A percentile compares a stretch with the other conserved stretches of the same genome.
phyloP scores from a whole-genome alignment of 345 rosid species.

The Xanthoceras sorbifolium region DNA sequence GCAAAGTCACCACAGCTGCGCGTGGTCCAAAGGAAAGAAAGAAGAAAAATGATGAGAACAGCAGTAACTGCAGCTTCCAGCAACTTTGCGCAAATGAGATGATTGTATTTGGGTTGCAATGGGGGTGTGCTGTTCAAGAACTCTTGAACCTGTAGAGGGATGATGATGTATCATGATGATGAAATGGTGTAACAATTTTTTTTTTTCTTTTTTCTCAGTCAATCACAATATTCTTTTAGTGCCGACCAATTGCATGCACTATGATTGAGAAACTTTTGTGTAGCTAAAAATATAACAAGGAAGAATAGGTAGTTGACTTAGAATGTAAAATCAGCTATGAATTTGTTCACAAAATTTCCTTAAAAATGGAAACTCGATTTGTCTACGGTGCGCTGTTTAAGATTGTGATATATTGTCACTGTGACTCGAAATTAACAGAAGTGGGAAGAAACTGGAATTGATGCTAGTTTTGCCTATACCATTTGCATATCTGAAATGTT shows the following conservation, averaged over 20 bases:
- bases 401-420: too few relatives aligned
- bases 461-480: too few relatives aligned
- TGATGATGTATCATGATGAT: background rate
- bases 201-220: background rate
- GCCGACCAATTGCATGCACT: too few relatives aligned
- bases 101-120: slow-evolving; percentile 13
- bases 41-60: slow-evolving; percentile 15
- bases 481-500: too few relatives aligned
- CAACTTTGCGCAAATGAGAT: slow-evolving; percentile 52
- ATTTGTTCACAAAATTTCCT: too few relatives aligned
- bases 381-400: too few relatives aligned
- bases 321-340: background rate
- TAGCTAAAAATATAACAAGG: background rate
- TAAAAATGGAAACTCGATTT: too few relatives aligned
- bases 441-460: too few relatives aligned
- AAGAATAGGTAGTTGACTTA: background rate
- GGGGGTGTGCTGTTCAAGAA: slow-evolving; percentile 58
- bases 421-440: too few relatives aligned
- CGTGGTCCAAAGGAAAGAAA: slow-evolving; percentile 45
- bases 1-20: slow-evolving; percentile 67
- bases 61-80: slow-evolving; percentile 35
- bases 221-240: background rate
- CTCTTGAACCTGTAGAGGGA: slow-evolving; percentile 59
- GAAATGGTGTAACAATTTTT: background rate
- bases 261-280: background rate